Base-by-base conservation (phyloP, 805 yeast species). In the Lipomyces japonicus region DNA sequence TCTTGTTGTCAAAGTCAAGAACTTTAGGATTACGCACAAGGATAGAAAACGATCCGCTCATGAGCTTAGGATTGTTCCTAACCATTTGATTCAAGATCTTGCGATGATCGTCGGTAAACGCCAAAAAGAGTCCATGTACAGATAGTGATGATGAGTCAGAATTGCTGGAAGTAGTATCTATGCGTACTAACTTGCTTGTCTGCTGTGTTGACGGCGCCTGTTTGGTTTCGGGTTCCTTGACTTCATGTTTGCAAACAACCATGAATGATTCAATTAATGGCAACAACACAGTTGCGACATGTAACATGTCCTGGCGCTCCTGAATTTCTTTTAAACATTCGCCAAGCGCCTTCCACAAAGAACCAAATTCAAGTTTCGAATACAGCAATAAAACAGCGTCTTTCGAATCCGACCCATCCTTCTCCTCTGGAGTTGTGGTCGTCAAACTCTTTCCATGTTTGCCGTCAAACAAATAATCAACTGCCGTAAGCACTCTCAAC, bases 31-130 rank as follows among this genome's bases (percentile, higher is more conserved):
- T 91, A 60, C 84, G 77, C 14, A 93, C 91, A 59, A 93, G 73
- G 75, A 89, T 81, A 1, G 95, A 80, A 64, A 93, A 89, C 14
- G 97, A 95, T 0, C 98, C 98, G 66, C 91, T 84, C 95, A 91
- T 86, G 60, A 93, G 74, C 61, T 89, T 86, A 0, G 97, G 95
- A 66, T 88, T 90, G 18, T 84, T 76, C 55, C 96, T 75, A 25
- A 93, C 91, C 95, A 93, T 86, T 63, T 83, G 88, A 64, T 93
- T 93, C 63, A 93, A 72, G 35, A 89, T 79, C 71, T 84, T 86
- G 63, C 86, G 83, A 65, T 90, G 96, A 57, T 84, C 84, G 57
- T 87, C 91, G 1, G 96, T 88, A 63, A 91, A 91, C 0, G 89
- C 77, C 65, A 86, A 86, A 69, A 90, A 88, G 51, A 87, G 7